Evolutionary conservation across 108 stramenopile genomes (phyloP).

Genomic region (Pinguiococcus pyrenoidosus): DNA sequence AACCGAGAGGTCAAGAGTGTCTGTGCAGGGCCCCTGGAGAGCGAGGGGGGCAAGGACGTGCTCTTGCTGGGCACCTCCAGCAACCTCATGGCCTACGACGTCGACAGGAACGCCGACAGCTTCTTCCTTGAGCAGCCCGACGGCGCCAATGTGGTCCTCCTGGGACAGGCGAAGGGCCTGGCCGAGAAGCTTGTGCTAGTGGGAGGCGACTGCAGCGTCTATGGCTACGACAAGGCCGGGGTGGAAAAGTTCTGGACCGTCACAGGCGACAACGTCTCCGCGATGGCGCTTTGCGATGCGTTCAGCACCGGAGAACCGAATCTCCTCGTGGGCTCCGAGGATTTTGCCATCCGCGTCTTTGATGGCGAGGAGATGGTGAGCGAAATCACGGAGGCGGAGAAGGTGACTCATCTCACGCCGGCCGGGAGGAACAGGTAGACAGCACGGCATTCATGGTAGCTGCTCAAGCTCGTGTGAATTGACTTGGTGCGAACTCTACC

Average conservation of each 20-base stretch:
- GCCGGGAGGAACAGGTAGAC: not conserved
- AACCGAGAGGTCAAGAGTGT: slow-evolving; percentile 25
- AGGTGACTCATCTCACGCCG: slow-evolving; percentile 6
- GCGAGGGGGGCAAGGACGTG: slow-evolving; percentile 4
- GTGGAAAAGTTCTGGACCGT: slow-evolving; percentile 45
- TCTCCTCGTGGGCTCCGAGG: slow-evolving; percentile 34
- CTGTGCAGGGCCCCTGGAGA: slow-evolving; percentile 3
- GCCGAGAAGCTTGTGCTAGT: slow-evolving; percentile 24
- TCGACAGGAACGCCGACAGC: slow-evolving; percentile 37
- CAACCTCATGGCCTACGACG: slow-evolving; percentile 42
- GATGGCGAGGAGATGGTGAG: slow-evolving; percentile 19
- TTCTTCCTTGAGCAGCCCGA: slow-evolving; percentile 31
- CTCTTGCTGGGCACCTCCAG: slow-evolving; percentile 37
- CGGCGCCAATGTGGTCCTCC: slow-evolving; percentile 6
- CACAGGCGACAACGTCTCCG: slow-evolving; percentile 38
- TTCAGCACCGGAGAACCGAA: slow-evolving; percentile 3
- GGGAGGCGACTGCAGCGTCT: slow-evolving; percentile 47
- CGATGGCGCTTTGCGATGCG: slow-evolving; percentile 22
- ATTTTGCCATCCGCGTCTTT: slow-evolving; percentile 25
- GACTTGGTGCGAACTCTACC: no score
- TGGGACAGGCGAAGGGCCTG: not conserved
- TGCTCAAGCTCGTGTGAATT: no score
- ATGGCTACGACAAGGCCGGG: slow-evolving; percentile 36
- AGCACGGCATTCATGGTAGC: no score
- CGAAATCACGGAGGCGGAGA: slow-evolving; percentile 42